Conservation (phyloP, 352 stramenopile genomes). For the Albugo laibachii region DNA sequence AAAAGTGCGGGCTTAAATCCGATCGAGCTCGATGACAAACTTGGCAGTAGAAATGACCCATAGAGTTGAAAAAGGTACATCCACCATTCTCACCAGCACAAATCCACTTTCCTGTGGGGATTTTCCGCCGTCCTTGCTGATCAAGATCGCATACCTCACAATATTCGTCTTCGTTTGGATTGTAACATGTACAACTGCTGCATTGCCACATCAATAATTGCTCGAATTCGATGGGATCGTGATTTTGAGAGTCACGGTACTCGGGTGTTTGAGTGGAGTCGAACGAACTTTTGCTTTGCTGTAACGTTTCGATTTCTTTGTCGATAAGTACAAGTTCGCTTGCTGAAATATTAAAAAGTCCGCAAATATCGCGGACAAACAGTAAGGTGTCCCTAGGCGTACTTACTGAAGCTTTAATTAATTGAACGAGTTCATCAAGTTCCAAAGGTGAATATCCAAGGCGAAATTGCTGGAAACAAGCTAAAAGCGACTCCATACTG, state of each 20-base stretch:
- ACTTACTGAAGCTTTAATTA: slow-evolving; percentile 28
- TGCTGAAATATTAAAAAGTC: too few relatives aligned
- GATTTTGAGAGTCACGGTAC: slow-evolving; percentile 10
- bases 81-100: slow-evolving; percentile 65
- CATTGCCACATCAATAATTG: slow-evolving; percentile 36
- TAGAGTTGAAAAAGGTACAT: slow-evolving; percentile 77
- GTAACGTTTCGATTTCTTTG: slow-evolving; percentile 22
- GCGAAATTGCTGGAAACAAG: slow-evolving; percentile 75
- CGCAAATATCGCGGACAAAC: too few relatives aligned
- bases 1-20: slow-evolving; percentile 14
- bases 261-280: slow-evolving; percentile 12
- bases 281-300: slow-evolving; percentile 36
- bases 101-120: slow-evolving; percentile 70
- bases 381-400: slow-evolving; percentile 25
- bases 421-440: slow-evolving; percentile 54
- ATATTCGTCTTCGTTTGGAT: slow-evolving; percentile 39
- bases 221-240: slow-evolving; percentile 1
- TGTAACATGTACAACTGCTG: slow-evolving; percentile 74
- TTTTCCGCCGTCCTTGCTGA: slow-evolving; percentile 50
- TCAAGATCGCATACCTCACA: slow-evolving; percentile 72
- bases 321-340: slow-evolving; percentile 9
- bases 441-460: slow-evolving; percentile 68
- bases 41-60: slow-evolving; percentile 74
- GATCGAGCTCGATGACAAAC: slow-evolving; percentile 72
- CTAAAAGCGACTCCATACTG: slow-evolving; percentile 40